Percentiles rank a stretch among this genome's conserved stretches.
phyloP scores from a whole-genome alignment of 2,329 filamentous ascomycete genomes.

The Exophiala sp. region DNA sequence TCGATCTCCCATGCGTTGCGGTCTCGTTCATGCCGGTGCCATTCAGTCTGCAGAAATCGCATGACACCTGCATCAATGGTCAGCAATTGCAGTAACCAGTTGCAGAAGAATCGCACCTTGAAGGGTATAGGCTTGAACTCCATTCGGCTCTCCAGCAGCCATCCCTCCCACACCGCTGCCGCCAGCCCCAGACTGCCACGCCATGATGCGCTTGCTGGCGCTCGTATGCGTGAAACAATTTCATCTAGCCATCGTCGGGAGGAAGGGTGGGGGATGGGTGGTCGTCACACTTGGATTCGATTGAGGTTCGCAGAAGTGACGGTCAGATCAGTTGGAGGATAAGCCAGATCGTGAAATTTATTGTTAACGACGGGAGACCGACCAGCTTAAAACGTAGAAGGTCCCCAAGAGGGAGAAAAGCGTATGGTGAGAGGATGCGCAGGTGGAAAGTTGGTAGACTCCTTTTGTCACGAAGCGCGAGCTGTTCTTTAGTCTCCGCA shows the following conservation, averaged over 20 bases:
- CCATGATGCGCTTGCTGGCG: constrained; percentile 28
- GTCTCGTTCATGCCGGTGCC: constrained; percentile 96
- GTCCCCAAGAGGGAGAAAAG: neutral
- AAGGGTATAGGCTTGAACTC: constrained; percentile 29
- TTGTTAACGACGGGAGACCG: neutral
- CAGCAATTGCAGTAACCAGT: neutral
- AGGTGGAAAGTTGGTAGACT: constrained; percentile 4
- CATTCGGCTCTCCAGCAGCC: constrained; percentile 22
- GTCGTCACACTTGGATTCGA: constrained; percentile 13
- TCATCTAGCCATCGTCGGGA: constrained; percentile 28
- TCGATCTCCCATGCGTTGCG: constrained; percentile 99
- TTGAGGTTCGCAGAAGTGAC: constrained; percentile 2
- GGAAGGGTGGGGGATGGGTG: neutral
- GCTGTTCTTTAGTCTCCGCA: constrained; percentile 7
- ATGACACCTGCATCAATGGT: constrained; percentile 68
- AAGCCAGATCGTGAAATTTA: neutral
- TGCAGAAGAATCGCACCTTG: constrained; percentile 21
- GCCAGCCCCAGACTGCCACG: constrained; percentile 29
- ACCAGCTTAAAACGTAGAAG: neutral
- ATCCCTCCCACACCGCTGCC: constrained; percentile 21
- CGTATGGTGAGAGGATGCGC: neutral
- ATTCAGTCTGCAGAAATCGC: constrained; percentile 98
- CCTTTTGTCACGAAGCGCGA: constrained; percentile 8
- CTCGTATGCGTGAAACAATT: constrained; percentile 13
- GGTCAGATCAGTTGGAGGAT: constrained; percentile 1